These are phyloP conservation scores for Zanthoxylum bungeanum DNA, from an alignment of 345 rosid genomes.

Conservation along the genomic window DNA sequence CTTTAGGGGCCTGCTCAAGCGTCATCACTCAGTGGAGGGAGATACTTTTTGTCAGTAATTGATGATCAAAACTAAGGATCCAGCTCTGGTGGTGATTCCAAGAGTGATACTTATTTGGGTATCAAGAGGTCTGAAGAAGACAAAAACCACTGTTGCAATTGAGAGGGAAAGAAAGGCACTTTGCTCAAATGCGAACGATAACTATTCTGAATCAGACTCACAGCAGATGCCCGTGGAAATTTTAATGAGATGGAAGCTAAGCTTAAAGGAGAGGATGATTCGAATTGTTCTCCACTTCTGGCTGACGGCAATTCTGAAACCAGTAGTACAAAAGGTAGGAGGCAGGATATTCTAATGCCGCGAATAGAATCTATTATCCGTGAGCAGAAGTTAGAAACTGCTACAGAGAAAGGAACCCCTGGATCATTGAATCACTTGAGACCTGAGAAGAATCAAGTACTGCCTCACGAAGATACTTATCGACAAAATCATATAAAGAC, in stretches of 20 bases:
- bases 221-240: conserved; percentile 41
- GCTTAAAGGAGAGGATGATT: conserved; percentile 31
- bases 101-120: conserved; percentile 46
- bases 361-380: conserved; percentile 92
- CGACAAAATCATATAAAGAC: conserved; percentile 49
- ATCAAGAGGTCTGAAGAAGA: conserved; percentile 25
- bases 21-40: too few relatives aligned
- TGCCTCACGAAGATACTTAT: conserved; percentile 69
- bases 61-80: too few relatives aligned
- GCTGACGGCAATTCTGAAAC: conserved; percentile 36
- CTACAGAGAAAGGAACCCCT: conserved; percentile 79
- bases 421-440: conserved; percentile 52
- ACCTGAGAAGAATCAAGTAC: conserved; percentile 90
- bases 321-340: conserved; percentile 38
- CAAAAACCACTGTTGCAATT: conserved; percentile 25
- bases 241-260: conserved; percentile 36
- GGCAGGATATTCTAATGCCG: conserved; percentile 67
- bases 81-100: conserved; percentile 52
- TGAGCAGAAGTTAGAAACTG: conserved; percentile 92
- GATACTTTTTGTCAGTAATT: too few relatives aligned
- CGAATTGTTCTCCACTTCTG: conserved; percentile 25
- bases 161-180: conserved; percentile 36
- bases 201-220: conserved; percentile 28
- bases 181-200: conserved; percentile 20
- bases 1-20: too few relatives aligned